Base-by-base conservation (phyloP, 148 eudicot genomes). In the Fagopyrum tataricum region DNA sequence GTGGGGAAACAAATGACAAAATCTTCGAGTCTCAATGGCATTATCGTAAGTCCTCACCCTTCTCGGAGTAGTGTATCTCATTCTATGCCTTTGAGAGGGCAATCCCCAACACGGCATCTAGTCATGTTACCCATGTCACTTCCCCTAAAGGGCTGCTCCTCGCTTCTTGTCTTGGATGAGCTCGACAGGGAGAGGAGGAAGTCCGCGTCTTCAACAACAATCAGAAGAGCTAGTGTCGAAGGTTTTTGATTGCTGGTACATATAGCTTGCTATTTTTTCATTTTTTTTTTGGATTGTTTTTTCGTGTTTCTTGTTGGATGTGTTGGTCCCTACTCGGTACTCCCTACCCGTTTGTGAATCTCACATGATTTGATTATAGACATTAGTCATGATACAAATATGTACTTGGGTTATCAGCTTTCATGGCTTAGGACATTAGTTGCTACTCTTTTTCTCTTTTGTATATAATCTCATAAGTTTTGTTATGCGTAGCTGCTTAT, bases 21-120 rank as follows among this genome's bases (percentile, higher is more conserved):
- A 78, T 94, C 97, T 18, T 84, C 93, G 0, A 94, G 98, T 73
- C 84, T 94, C 15, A 89, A 89, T 44, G 87, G 84, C 44, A 85
- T 87, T 23, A 68, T 83, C 23, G 48, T 76, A 44, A 81, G 72
- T 47, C 82, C 76, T 47, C 80, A 79, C 1, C 85, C 84, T 51
- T 81, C 84, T 4, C 74, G 82, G 74, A 82, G 76, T 40, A 87
- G 85, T 79, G 82, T 77, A 68, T 84, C 95, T 9, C 87, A 81
- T 20, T 82, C 92, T 37, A 86, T 85, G 3, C 84, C 90, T n/a
- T 68, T 82, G 12, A 68, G 58, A 52, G 82, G 71, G 53, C 76
- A 49, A 6, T 40, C 90, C 70, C 87, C 85, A 2, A 76, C 85
- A 31, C 82, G 81, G 67, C 75, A 77, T 39, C 59, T 72, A 42